Percentiles rank a stretch among this genome's conserved stretches.
These are phyloP conservation scores for Kwoniella dejecticola DNA, from an alignment of 768 basidiomycete species.

Conservation along the genomic window DNA sequence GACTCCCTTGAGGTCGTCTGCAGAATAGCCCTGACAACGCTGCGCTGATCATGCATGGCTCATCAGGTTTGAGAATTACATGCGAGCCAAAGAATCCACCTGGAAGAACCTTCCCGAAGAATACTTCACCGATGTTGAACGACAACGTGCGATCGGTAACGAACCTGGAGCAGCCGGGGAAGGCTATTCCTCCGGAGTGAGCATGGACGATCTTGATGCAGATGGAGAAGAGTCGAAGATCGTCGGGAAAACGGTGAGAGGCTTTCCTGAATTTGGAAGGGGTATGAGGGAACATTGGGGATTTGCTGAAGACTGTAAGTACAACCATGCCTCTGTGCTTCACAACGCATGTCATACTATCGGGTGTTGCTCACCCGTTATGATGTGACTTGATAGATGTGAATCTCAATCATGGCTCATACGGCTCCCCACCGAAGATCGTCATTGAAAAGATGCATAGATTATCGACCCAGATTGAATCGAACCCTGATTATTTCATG, in stretches of 20 bases:
- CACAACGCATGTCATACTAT: neutral
- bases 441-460: slow-evolving; percentile 47
- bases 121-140: slow-evolving; percentile 62
- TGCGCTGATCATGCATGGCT: too few species aligned
- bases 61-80: slow-evolving; percentile 71
- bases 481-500: slow-evolving; percentile 55
- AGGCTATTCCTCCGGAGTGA: neutral
- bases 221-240: slow-evolving; percentile 25
- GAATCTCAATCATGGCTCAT: slow-evolving; percentile 57
- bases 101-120: slow-evolving; percentile 64
- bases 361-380: too few species aligned
- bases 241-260: slow-evolving; percentile 29
- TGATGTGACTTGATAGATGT: slow-evolving; percentile 49
- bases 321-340: slow-evolving; percentile 4
- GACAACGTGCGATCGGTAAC: slow-evolving; percentile 41
- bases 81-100: slow-evolving; percentile 72
- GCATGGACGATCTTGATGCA: slow-evolving; percentile 4
- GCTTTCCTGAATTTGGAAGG: slow-evolving; percentile 52
- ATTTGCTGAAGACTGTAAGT: slow-evolving; percentile 48
- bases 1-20: neutral
- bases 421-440: slow-evolving; percentile 53
- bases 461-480: slow-evolving; percentile 50
- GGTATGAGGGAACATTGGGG: slow-evolving; percentile 53
- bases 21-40: too few species aligned
- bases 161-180: slow-evolving; percentile 7